A percentile compares a stretch with the other conserved stretches of the same genome.
These are phyloP conservation scores for Fusarium beomiforme DNA, from an alignment of 2,329 filamentous ascomycete genomes.

Conservation along the genomic window DNA sequence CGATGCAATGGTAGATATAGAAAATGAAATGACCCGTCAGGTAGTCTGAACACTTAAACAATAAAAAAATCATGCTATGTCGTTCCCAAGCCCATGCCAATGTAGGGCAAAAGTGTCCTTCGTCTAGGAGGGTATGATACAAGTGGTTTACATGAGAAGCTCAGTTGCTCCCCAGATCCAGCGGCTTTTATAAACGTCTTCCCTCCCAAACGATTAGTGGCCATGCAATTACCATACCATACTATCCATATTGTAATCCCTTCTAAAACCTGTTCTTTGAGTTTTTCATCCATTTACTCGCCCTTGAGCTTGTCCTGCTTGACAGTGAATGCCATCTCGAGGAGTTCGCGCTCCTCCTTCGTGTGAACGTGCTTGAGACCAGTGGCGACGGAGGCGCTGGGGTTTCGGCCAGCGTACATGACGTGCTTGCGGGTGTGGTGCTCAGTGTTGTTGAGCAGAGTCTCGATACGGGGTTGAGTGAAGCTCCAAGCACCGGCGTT, in stretches of 20 bases:
- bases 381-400: conserved; percentile 92
- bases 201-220: conserved; percentile 39
- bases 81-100: conserved; percentile 40
- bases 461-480: conserved; percentile 97
- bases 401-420: conserved; percentile 95
- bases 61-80: conserved; percentile 38
- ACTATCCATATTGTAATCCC: conserved; percentile 20
- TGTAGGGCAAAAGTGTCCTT: conserved; percentile 40
- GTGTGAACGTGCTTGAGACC: conserved; percentile 87
- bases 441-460: conserved; percentile 89
- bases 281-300: conserved; percentile 55
- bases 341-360: conserved; percentile 91
- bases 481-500: conserved; percentile 98
- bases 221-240: conserved; percentile 28
- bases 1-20: neutral
- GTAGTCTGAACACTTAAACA: conserved; percentile 22
- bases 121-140: conserved; percentile 48
- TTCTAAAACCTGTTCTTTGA: neutral
- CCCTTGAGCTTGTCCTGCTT: conserved; percentile 77
- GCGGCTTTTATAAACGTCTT: conserved; percentile 32
- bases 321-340: conserved; percentile 72
- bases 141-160: conserved; percentile 46
- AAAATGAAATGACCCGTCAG: neutral
- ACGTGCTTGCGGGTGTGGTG: conserved; percentile 95
- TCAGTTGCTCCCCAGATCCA: conserved; percentile 39